Conservation (phyloP, 2,329 filamentous ascomycete genomes). For the Phyllosticta citrichinensis region DNA sequence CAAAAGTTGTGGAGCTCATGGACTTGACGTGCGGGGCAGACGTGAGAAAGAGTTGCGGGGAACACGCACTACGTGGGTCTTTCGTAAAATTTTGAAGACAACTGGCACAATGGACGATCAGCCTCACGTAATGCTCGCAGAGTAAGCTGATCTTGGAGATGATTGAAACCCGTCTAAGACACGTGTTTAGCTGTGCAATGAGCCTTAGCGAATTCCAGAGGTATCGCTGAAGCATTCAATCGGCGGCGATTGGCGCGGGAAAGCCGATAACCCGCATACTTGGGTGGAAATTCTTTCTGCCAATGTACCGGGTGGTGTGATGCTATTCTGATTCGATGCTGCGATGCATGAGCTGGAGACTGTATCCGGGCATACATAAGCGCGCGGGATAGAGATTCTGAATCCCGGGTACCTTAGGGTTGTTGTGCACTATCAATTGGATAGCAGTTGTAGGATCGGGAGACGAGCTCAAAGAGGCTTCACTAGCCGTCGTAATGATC, state of each 20-base stretch:
- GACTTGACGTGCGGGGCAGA: neutral
- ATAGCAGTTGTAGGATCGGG: neutral
- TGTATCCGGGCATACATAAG: neutral
- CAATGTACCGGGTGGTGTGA: neutral
- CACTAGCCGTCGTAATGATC: too few species aligned
- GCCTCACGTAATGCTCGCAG: neutral
- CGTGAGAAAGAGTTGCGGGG: neutral
- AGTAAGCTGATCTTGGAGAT: neutral
- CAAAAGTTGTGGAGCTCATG: neutral
- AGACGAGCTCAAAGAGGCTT: neutral
- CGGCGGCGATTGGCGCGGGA: neutral
- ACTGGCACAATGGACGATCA: neutral
- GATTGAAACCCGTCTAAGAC: neutral
- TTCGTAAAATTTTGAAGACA: neutral
- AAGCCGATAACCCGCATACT: neutral
- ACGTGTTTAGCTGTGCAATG: neutral
- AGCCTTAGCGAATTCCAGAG: neutral
- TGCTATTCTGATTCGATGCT: neutral
- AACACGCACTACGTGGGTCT: too few species aligned
- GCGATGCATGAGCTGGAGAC: neutral
- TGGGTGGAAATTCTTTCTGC: neutral
- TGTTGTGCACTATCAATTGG: neutral
- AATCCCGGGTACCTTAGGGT: too few species aligned
- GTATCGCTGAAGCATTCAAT: neutral
- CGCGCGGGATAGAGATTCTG: neutral